Percentiles rank a stretch among this genome's conserved stretches.
Conservation (phyloP, 305 asterid genomes). For the Solanum chacoense region DNA sequence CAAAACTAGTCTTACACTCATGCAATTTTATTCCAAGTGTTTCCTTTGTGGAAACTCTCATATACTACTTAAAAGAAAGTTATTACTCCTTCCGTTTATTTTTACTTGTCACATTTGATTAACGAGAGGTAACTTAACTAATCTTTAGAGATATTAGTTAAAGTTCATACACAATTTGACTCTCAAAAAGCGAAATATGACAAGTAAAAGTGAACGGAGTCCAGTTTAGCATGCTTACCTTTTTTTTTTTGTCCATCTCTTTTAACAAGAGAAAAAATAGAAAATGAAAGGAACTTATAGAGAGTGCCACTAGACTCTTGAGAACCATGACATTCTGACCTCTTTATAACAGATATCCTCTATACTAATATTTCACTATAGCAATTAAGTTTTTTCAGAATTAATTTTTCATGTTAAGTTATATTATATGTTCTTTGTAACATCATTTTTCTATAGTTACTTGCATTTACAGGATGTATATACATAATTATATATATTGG, state of each 20-base stretch:
- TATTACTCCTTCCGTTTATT: background rate
- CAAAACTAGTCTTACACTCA: background rate
- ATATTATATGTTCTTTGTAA: background rate
- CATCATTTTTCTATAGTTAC: background rate
- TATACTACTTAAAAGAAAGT: background rate
- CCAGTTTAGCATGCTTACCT: background rate
- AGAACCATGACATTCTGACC: too few species aligned
- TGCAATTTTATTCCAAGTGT: background rate
- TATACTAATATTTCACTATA: too few species aligned
- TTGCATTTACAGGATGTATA: background rate
- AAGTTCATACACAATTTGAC: too few species aligned
- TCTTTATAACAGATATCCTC: too few species aligned
- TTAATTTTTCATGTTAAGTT: background rate
- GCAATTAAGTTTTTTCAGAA: too few species aligned
- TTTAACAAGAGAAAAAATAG: background rate
- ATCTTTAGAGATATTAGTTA: too few species aligned
- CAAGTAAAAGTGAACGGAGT: too few species aligned
- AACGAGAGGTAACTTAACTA: background rate
- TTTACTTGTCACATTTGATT: background rate
- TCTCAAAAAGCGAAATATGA: too few species aligned
- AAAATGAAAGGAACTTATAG: background rate
- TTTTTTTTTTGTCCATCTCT: background rate
- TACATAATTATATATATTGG: background rate
- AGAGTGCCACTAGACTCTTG: background rate
- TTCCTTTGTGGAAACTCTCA: background rate